Base-by-base conservation (phyloP, 2,329 filamentous ascomycete species). In the Sphaceloma murrayae region DNA sequence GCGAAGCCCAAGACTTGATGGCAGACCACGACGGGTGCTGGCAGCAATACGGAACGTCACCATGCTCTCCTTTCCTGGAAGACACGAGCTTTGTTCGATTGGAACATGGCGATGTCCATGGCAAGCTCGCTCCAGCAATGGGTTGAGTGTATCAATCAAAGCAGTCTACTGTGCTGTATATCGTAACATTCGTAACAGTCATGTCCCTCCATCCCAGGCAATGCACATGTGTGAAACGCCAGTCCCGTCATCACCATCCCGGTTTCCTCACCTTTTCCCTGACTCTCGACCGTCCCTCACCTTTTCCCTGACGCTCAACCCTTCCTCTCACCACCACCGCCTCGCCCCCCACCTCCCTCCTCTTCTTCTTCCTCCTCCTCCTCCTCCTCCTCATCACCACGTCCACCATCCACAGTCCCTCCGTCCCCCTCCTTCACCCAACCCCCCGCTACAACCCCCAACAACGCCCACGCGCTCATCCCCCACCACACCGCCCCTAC, bases 361-460 rank as follows among this genome's bases (percentile, higher is more conserved):
- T 34, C 36, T 14, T 56, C 52, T 16, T 49, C 56, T 42, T 60
- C 56, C 45, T 73, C 70, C 2, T 63, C 69, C 16, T 73, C 67
- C 0, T 76, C 54, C 49, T 66, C 60, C 14, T 76, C 70, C 57
- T 80, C 76, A 57, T 78, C 75, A 2, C 77, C 77, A n/a, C n/a
- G n/a, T n/a, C n/a, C n/a, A n/a, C n/a, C n/a, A n/a, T n/a, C n/a
- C n/a, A n/a, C n/a, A n/a, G n/a, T n/a, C n/a, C n/a, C n/a, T n/a
- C n/a, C n/a, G 51, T 67, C 72, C 0, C 78, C 80, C 52, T 84
- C 79, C 38, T 73, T 69, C 8, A 83, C 74, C 42, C 69, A 69
- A 58, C 75, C 66, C 0, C 75, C 72, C 9, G 77, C 68, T 3
- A 69, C 54, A 56, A 75, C 80, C 0, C 77, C 77, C 3, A 75